A percentile compares a stretch with the other conserved stretches of the same genome.
Conservation (phyloP, 2,329 filamentous ascomycete genomes). For the Beauveria varroae region DNA sequence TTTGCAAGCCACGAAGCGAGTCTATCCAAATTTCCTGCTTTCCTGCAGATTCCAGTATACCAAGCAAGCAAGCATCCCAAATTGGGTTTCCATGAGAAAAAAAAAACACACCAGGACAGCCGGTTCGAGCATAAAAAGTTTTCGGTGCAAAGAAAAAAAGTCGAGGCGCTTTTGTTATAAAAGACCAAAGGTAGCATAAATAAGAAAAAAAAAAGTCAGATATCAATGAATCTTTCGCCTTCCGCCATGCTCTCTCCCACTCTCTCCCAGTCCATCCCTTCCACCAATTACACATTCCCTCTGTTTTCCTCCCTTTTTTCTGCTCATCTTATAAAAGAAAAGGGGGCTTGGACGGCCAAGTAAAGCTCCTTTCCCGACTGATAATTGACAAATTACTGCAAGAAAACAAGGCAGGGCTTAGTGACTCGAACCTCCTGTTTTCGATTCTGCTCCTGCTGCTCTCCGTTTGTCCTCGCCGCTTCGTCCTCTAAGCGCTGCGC, state of each 20-base stretch:
- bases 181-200: not conserved
- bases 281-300: not conserved
- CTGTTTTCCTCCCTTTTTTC: not conserved
- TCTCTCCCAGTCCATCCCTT: not conserved
- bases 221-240: not conserved
- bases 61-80: not conserved
- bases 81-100: not conserved
- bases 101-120: not conserved
- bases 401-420: not conserved
- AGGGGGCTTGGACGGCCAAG: not conserved
- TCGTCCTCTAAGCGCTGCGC: slow-evolving; percentile 45
- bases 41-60: not conserved
- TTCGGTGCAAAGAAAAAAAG: not conserved
- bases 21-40: too few relatives aligned
- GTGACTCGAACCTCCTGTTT: slow-evolving; percentile 19
- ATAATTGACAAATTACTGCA: not conserved
- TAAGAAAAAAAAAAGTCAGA: not conserved
- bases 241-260: not conserved
- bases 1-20: too few relatives aligned
- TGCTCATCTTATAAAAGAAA: not conserved
- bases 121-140: not conserved
- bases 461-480: slow-evolving; percentile 15
- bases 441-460: slow-evolving; percentile 11
- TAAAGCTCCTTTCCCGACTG: not conserved
- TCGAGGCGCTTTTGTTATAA: not conserved